phyloP scores from a whole-genome alignment of 306 rosid genomes.

The Lablab purpureus region DNA sequence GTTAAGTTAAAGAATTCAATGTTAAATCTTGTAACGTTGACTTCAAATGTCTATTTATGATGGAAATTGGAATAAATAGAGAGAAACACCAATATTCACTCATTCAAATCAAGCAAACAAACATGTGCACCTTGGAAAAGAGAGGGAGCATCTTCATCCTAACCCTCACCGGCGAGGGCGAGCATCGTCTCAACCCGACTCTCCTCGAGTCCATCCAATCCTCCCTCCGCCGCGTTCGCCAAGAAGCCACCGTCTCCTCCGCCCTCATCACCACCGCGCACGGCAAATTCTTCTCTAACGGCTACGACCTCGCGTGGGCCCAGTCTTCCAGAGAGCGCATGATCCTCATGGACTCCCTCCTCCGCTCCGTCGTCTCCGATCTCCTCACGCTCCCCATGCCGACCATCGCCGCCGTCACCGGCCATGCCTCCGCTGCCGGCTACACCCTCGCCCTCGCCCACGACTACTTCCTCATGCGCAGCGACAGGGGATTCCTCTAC shows the following conservation, averaged over 20 bases:
- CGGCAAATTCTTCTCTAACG: slow-evolving; percentile 92
- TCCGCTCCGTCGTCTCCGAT: slow-evolving; percentile 57
- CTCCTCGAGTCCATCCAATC: slow-evolving; percentile 64
- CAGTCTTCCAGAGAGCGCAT: slow-evolving; percentile 15
- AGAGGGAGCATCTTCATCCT: slow-evolving; percentile 70
- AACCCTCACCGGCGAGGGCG: slow-evolving; percentile 68
- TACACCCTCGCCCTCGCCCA: slow-evolving; percentile 69
- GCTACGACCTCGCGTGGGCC: slow-evolving; percentile 78
- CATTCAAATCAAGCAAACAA: not conserved
- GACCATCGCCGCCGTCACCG: slow-evolving; percentile 78
- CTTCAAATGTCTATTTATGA: too few species aligned
- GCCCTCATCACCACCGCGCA: slow-evolving; percentile 84
- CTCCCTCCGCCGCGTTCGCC: slow-evolving; percentile 62
- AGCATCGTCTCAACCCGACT: slow-evolving; percentile 79
- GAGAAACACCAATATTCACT: not conserved
- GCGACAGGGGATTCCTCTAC: slow-evolving; percentile 79
- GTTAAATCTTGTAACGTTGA: too few species aligned
- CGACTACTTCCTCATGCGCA: slow-evolving; percentile 75
- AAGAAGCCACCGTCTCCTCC: slow-evolving; percentile 55
- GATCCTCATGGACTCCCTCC: slow-evolving; percentile 47
- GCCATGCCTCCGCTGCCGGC: slow-evolving; percentile 89
- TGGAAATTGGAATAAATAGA: not conserved
- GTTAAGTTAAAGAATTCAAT: too few species aligned
- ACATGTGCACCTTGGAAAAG: slow-evolving; percentile 79
- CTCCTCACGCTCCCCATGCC: slow-evolving; percentile 81